Conservation (phyloP, 1,139 yeast species). For the Candida sanyaensis region DNA sequence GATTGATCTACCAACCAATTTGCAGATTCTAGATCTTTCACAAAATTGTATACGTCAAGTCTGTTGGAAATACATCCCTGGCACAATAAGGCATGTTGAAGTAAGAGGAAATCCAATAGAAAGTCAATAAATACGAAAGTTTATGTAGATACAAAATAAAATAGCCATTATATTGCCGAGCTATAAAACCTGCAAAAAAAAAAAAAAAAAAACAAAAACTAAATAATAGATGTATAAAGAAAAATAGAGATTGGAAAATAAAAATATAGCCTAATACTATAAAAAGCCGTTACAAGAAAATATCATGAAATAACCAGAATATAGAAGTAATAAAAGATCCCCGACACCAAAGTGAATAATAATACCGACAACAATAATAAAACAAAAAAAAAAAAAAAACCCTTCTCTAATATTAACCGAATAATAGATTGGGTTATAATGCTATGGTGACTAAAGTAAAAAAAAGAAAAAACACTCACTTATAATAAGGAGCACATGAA, state of each 20-base stretch:
- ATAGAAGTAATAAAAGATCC: slow-evolving; percentile 1
- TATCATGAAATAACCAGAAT: neutral
- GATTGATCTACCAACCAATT: neutral
- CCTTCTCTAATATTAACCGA: neutral
- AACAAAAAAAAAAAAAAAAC: slow-evolving; percentile 1
- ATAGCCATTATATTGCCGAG: slow-evolving; percentile 4
- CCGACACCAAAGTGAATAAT: neutral
- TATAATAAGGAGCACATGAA: neutral
- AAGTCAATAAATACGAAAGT: neutral
- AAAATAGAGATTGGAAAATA: neutral
- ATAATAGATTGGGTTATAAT: neutral
- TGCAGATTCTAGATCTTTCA: slow-evolving; percentile 3
- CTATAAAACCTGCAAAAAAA: neutral
- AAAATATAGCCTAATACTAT: neutral
- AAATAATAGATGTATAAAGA: neutral
- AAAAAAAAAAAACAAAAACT: too few species aligned
- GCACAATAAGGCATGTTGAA: neutral
- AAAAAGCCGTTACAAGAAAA: neutral
- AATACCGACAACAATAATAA: neutral
- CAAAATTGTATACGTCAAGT: slow-evolving; percentile 1
- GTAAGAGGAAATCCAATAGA: neutral
- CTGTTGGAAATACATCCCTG: neutral
- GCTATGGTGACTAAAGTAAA: slow-evolving; percentile 2
- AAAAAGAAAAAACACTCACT: slow-evolving; percentile 4
- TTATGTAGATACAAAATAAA: slow-evolving; percentile 1